Base-by-base conservation (phyloP, 805 yeast genomes). In the Saturnispora halmiae region DNA sequence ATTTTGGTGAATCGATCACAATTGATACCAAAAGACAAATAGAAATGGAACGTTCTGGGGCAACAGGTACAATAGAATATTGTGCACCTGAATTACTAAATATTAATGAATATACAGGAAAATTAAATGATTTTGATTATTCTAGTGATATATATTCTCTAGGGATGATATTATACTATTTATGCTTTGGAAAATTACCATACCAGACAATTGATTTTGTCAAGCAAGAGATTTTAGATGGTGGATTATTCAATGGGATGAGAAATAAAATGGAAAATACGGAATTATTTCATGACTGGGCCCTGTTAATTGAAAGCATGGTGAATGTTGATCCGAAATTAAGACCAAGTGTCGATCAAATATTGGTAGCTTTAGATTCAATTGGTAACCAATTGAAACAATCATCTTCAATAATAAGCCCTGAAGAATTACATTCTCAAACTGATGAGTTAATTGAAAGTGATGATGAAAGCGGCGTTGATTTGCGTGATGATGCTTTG, bases 21-120 rank as follows among this genome's bases (percentile, higher is more conserved):
- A 79, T 79, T 40, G 86, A 90, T 11, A 75, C 70, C 19, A 38
- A 36, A 30, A 31, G 36, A 36, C 34, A 36, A n/a, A 40, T 34
- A 22, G 59, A 56, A 31, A 64, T 87, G 36, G 67, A 69, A 8
- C 78, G 88, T 1, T 78, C 87, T 4, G 96, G 96, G 0, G 73
- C 78, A 32, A 87, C 96, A 0, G 96, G 96, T 0, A 87, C 96
- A 0, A 53, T 86, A 6, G 96, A 86, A 52, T 87, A 77, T 51
- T 78, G 86, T 16, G 95, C 95, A 0, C 96, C 96, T 0, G 95
- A 86, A 50, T 65, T 83, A 9, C 68, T 85, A 50, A 54, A 66
- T 22, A 7, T 37, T 15, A 35, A 50, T 42, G 41, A 52, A 11
- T 35, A 48, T 24, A 51, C 51, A 4, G 72, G 63, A 5, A 47